Evolutionary conservation across 2,329 filamentous ascomycete species (phyloP).

Genomic region (Fusarium illudens): DNA sequence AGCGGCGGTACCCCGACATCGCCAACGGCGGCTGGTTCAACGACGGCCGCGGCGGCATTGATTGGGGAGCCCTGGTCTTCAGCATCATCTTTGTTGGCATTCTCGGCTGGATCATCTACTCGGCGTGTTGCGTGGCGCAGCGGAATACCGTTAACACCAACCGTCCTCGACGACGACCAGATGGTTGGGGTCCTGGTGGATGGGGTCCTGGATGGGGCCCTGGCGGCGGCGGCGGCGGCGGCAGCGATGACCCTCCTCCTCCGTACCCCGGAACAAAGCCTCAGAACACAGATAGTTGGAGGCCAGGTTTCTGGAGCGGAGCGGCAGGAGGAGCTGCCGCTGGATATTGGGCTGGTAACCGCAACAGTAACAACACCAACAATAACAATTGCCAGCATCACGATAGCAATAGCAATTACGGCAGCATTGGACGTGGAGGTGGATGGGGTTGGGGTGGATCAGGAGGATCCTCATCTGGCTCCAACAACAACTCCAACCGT

Average conservation of each 20-base stretch:
- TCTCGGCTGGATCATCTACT: slow-evolving; percentile 68
- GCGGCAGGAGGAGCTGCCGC: slow-evolving; percentile 74
- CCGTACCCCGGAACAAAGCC: slow-evolving; percentile 53
- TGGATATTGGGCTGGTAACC: slow-evolving; percentile 68
- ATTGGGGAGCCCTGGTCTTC: slow-evolving; percentile 61
- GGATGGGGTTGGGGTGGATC: slow-evolving; percentile 44
- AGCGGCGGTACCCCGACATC: slow-evolving; percentile 71
- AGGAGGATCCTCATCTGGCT: slow-evolving; percentile 48
- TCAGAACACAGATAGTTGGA: slow-evolving; percentile 61
- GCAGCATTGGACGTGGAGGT: slow-evolving; percentile 46
- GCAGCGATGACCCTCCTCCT: slow-evolving; percentile 65
- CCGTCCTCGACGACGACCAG: slow-evolving; percentile 21
- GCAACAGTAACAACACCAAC: slow-evolving; percentile 48
- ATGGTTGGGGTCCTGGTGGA: slow-evolving; percentile 49
- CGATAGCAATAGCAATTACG: slow-evolving; percentile 44
- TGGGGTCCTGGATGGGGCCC: slow-evolving; percentile 51
- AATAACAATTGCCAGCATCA: slow-evolving; percentile 38
- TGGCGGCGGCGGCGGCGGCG: slow-evolving; percentile 50
- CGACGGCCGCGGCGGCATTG: slow-evolving; percentile 43
- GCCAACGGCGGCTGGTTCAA: slow-evolving; percentile 50
- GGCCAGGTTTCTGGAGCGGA: slow-evolving; percentile 79
- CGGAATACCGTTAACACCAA: slow-evolving; percentile 13
- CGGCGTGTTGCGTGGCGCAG: slow-evolving; percentile 51
- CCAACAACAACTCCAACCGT: slow-evolving; percentile 54
- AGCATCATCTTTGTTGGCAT: slow-evolving; percentile 68